Conservation (phyloP, 2,329 filamentous ascomycete species). For the Trichoderma sp. region DNA sequence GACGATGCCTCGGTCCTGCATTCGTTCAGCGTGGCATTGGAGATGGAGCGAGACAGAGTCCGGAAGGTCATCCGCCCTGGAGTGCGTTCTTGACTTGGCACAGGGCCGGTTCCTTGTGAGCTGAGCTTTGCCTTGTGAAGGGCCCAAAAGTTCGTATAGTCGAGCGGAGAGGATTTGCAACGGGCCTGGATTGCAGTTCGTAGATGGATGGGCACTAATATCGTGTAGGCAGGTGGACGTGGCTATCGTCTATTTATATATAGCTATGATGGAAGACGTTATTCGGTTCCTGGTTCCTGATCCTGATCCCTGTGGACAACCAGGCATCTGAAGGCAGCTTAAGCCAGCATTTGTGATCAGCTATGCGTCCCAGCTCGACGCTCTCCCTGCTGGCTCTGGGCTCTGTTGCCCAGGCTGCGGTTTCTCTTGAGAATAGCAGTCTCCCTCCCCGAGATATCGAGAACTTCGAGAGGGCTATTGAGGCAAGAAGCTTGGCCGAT, state of each 20-base stretch:
- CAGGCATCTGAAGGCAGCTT: neutral
- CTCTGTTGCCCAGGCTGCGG: slow-evolving; percentile 7
- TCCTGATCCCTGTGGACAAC: neutral
- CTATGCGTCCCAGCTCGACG: slow-evolving; percentile 25
- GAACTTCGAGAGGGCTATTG: slow-evolving; percentile 15
- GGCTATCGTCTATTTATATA: neutral
- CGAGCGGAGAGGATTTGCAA: neutral
- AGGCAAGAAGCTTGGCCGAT: slow-evolving; percentile 22
- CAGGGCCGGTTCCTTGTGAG: neutral
- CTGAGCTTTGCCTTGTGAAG: neutral
- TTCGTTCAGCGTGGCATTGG: neutral
- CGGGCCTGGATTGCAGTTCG: neutral
- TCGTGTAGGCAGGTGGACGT: neutral
- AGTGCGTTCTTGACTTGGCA: neutral
- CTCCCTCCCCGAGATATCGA: slow-evolving; percentile 15
- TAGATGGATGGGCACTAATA: neutral
- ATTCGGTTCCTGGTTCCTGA: neutral
- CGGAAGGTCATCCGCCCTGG: slow-evolving; percentile 12
- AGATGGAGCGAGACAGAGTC: slow-evolving; percentile 1
- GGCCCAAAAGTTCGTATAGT: neutral
- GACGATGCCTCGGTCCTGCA: neutral
- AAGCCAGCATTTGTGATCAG: neutral
- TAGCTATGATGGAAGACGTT: neutral
- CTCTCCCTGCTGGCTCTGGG: slow-evolving; percentile 26
- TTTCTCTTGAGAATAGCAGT: neutral